Base-by-base conservation (phyloP, 1,284 basidiomycete species). In the Puccinia triticina region DNA sequence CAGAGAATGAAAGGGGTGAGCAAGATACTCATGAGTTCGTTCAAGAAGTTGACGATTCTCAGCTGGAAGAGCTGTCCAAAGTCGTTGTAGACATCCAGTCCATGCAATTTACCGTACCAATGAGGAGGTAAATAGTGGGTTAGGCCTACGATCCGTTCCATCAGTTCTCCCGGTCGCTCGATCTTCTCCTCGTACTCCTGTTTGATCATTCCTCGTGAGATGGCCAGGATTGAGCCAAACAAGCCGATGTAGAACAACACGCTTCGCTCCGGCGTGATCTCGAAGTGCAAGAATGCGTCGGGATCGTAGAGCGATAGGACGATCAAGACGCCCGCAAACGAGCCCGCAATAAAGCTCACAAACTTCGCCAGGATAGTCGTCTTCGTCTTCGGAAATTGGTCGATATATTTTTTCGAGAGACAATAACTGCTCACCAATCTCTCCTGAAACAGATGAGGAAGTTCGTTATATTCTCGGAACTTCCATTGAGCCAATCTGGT, bases 391-490 rank as follows among this genome's bases (percentile, higher is more conserved):
- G 96, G 96, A 86, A 97, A 99, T 86, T 98, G 96, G 37, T 94
- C 94, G 83, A 98, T 95, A 87, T 98, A 99, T 89, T 94, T 93
- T 87, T 93, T 95, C 21, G 97, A 94, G 14, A 92, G 89, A 0
- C 93, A 94, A 85, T 96, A 95, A 83, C 93, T 95, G 85, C 93
- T 91, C 84, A 95, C 92, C 75, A 98, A 89, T 77, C 96, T 90
- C 64, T 94, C 90, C 57, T 91, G 90, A 87, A 99, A 99, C 48
- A 96, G 89, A 87, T 99, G 96, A 0, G 95, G 94, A 5, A 99
- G 89, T 87, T 99, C 96, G 87, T 99, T 99, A 89, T 98, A 99
- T 87, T 99, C 97, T 83, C 97, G 91, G 86, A 99, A 99, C 87
- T 98, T 98, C 97, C 97, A 99, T 84, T 94, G 92, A 0, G 96